phyloP scores from a whole-genome alignment of 1,139 yeast genomes.

The Suhomyces coccinellae region DNA sequence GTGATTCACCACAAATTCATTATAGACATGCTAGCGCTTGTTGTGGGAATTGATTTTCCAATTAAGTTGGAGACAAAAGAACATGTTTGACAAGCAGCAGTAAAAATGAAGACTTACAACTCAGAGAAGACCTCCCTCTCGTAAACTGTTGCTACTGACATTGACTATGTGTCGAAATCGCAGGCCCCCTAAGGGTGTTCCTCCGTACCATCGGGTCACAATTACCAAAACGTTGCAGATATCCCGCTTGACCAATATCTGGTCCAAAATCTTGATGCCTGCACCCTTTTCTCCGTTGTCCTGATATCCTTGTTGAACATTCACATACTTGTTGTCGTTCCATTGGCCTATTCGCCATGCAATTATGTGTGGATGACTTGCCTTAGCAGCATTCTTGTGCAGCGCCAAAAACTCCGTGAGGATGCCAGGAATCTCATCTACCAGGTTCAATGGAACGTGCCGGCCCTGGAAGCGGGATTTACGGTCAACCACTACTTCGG shows the following conservation, averaged over 20 bases:
- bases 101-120: too few relatives aligned
- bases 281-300: constrained; percentile 73
- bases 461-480: constrained; percentile 67
- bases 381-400: constrained; percentile 44
- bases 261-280: constrained; percentile 52
- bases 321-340: constrained; percentile 8
- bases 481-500: constrained; percentile 36
- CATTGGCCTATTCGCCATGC: constrained; percentile 60
- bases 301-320: constrained; percentile 53
- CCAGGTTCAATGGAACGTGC: constrained; percentile 36
- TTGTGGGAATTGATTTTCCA: too few relatives aligned
- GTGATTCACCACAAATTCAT: too few relatives aligned
- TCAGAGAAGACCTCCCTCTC: constrained; percentile 8
- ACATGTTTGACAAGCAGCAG: too few relatives aligned
- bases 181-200: constrained; percentile 62
- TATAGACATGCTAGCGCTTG: too few relatives aligned
- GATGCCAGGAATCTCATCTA: constrained; percentile 40
- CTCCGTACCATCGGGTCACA: constrained; percentile 76
- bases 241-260: constrained; percentile 47
- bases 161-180: constrained; percentile 63
- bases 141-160: constrained; percentile 48
- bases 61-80: too few relatives aligned
- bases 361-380: constrained; percentile 65
- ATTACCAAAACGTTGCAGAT: constrained; percentile 56
- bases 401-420: constrained; percentile 37